phyloP scores from a whole-genome alignment of 495 filamentous ascomycete species.

The Aspergillus steynii region DNA sequence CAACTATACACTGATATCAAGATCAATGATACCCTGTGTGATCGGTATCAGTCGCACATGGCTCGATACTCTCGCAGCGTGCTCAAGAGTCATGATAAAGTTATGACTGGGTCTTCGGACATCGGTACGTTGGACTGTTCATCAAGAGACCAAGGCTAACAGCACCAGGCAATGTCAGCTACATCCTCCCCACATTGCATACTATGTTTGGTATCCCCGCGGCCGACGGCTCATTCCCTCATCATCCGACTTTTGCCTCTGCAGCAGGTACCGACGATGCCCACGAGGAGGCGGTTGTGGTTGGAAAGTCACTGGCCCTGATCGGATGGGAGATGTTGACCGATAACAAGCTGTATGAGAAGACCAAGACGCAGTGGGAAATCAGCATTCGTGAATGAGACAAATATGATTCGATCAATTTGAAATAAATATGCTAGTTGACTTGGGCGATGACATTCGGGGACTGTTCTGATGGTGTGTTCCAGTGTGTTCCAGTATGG shows the following conservation, averaged over 20 bases:
- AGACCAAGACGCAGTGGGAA: conserved; percentile 29
- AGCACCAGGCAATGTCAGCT: conserved; percentile 58
- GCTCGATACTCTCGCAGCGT: conserved; percentile 48
- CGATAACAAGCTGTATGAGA: conserved; percentile 43
- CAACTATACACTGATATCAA: conserved; percentile 60
- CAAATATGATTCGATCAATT: neutral
- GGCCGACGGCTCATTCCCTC: conserved; percentile 48
- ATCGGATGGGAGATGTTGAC: conserved; percentile 41
- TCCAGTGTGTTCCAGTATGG: too few species aligned
- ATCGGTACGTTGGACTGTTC: conserved; percentile 42
- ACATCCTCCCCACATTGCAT: conserved; percentile 62
- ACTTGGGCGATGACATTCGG: too few species aligned
- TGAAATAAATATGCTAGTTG: neutral
- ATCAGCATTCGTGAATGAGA: conserved; percentile 20
- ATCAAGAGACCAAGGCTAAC: neutral
- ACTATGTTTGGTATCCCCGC: conserved; percentile 57
- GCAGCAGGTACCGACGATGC: conserved; percentile 49
- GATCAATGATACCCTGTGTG: conserved; percentile 58
- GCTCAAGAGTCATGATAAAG: conserved; percentile 46
- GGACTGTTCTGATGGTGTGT: too few species aligned
- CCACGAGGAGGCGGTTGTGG: conserved; percentile 22
- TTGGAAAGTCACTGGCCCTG: conserved; percentile 27
- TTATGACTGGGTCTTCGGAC: conserved; percentile 51
- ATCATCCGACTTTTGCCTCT: conserved; percentile 60
- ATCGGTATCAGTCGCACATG: conserved; percentile 53